phyloP scores from a whole-genome alignment of 192 early-diverging fungal genomes.

The Entophlyctis helioformis region DNA sequence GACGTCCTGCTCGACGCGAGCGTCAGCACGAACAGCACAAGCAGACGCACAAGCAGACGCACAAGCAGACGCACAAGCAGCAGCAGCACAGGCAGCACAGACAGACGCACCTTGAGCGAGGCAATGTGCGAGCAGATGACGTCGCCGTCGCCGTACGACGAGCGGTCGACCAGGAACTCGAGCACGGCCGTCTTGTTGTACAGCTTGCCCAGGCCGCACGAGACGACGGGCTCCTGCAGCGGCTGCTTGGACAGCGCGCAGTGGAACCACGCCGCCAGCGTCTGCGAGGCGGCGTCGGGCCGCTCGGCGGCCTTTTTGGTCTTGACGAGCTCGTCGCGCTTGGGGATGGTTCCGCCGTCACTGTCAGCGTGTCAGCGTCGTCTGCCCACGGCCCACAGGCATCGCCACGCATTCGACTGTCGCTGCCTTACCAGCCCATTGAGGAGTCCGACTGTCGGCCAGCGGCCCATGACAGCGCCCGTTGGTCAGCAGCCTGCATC shows the following conservation, averaged over 20 bases:
- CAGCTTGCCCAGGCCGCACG: conserved; percentile 59
- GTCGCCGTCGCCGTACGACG: conserved; percentile 67
- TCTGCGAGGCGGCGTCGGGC: conserved; percentile 52
- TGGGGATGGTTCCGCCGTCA: conserved; percentile 85
- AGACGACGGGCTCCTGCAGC: conserved; percentile 54
- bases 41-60: too few relatives aligned
- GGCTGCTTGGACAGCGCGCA: conserved; percentile 71
- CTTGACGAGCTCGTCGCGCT: conserved; percentile 74
- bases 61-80: not conserved
- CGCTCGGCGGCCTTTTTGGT: conserved; percentile 55
- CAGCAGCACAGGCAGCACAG: not conserved
- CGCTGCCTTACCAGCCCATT: too few relatives aligned
- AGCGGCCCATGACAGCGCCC: too few relatives aligned
- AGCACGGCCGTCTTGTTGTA: conserved; percentile 77
- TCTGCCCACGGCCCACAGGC: too few relatives aligned
- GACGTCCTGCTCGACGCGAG: too few relatives aligned
- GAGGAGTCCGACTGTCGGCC: too few relatives aligned
- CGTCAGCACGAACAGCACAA: too few relatives aligned
- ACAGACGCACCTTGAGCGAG: conserved; percentile 37
- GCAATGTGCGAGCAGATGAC: conserved; percentile 60
- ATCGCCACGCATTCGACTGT: too few relatives aligned
- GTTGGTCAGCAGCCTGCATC: too few relatives aligned
- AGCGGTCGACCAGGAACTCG: conserved; percentile 58
- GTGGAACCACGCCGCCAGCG: conserved; percentile 52
- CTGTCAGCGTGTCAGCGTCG: too few relatives aligned